These are phyloP conservation scores for Lonicera japonica DNA, from an alignment of 129 eudicot species.

Conservation along the genomic window DNA sequence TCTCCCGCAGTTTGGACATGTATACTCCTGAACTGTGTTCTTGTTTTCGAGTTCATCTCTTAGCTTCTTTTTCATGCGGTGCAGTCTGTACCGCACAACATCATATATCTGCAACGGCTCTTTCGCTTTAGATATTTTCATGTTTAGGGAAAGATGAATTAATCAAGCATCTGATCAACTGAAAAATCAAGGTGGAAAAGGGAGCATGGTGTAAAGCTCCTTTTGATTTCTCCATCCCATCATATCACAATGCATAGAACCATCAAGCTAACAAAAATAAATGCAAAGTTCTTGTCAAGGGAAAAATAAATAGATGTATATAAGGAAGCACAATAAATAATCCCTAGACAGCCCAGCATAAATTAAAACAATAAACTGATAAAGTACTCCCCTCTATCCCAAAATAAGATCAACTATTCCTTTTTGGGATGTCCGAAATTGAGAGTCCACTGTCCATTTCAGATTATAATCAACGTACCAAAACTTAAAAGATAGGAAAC, in stretches of 20 bases:
- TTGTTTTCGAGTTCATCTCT: conserved; percentile 80
- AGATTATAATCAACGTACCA: too few relatives aligned
- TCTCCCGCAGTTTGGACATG: conserved; percentile 71
- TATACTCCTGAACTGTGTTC: conserved; percentile 85
- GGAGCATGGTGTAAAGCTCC: not conserved
- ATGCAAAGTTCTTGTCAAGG: not conserved
- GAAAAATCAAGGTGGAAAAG: not conserved
- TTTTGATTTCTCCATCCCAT: too few relatives aligned
- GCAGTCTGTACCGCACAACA: conserved; percentile 94
- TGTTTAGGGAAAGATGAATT: not conserved
- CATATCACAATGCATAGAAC: too few relatives aligned
- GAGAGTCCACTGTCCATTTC: too few relatives aligned
- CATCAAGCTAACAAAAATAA: not conserved
- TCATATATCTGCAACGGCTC: conserved; percentile 70
- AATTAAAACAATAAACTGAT: too few relatives aligned
- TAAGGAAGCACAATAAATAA: too few relatives aligned
- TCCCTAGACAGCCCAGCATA: too few relatives aligned
- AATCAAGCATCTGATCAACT: conserved; percentile 2
- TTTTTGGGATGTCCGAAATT: too few relatives aligned
- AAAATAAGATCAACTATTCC: too few relatives aligned
- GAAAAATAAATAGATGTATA: too few relatives aligned
- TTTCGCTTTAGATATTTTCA: conserved; percentile 6
- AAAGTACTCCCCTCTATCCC: too few relatives aligned
- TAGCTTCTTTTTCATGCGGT: conserved; percentile 78
- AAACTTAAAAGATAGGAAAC: too few relatives aligned